Evolutionary conservation across 345 rosid genomes (phyloP).

Genomic region (Anastatica hierochuntica): DNA sequence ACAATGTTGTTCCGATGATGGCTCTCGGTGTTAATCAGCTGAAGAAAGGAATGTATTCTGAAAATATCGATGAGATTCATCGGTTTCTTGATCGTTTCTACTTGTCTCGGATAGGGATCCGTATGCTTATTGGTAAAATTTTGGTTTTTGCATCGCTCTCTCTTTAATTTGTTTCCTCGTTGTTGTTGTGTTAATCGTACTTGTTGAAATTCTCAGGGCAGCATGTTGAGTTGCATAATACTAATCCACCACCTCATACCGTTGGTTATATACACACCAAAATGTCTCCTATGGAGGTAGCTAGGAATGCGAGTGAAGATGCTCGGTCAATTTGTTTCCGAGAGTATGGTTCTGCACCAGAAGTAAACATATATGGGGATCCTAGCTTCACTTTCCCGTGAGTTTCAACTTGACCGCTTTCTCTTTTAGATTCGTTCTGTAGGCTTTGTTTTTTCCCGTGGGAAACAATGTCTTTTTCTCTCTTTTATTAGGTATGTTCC

Average conservation of each 20-base stretch:
- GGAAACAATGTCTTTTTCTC: neutral
- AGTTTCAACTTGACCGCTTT: constrained; percentile 25
- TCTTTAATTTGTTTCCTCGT: too few relatives aligned
- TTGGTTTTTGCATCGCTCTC: neutral
- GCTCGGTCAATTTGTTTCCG: constrained; percentile 74
- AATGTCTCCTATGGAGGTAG: constrained; percentile 93
- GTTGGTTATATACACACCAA: constrained; percentile 88
- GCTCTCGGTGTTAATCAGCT: constrained; percentile 93
- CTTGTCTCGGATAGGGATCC: constrained; percentile 87
- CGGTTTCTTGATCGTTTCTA: constrained; percentile 93
- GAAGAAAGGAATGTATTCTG: constrained; percentile 54
- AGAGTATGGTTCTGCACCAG: constrained; percentile 90
- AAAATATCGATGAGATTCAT: constrained; percentile 76
- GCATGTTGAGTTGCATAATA: constrained; percentile 97
- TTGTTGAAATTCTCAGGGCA: constrained; percentile 57
- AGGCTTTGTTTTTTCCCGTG: neutral
- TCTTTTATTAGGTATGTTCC: constrained; percentile 60
- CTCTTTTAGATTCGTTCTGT: neutral
- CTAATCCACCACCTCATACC: constrained; percentile 67
- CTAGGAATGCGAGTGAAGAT: constrained; percentile 79
- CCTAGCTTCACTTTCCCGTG: constrained; percentile 89
- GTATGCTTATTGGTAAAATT: constrained; percentile 77
- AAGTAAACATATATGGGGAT: constrained; percentile 73
- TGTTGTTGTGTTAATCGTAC: neutral
- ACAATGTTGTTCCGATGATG: constrained; percentile 96